These are phyloP conservation scores for Meyerozyma carpophila DNA, from an alignment of 1,139 yeast species.

Conservation along the genomic window DNA sequence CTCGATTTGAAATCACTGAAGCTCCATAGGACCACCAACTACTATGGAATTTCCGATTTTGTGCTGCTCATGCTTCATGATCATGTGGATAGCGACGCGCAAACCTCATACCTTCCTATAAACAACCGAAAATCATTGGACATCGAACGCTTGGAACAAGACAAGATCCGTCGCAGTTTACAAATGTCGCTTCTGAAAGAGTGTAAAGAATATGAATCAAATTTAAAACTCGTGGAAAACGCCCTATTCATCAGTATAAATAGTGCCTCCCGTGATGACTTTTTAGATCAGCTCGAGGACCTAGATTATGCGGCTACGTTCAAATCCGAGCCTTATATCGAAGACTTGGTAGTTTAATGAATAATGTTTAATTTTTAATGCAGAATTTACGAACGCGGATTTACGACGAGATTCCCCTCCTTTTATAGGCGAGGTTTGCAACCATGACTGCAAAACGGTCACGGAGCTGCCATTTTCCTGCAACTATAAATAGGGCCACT, in stretches of 20 bases:
- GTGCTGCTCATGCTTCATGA: conserved; percentile 12
- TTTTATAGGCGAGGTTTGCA: background rate
- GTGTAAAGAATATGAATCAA: conserved; percentile 6
- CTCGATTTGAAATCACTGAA: conserved; percentile 3
- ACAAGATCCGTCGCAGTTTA: conserved; percentile 12
- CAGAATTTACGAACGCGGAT: background rate
- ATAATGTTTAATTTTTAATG: background rate
- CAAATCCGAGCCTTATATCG: conserved; percentile 17
- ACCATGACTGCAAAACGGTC: background rate
- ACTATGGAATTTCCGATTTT: conserved; percentile 19
- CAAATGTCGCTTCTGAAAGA: conserved; percentile 16
- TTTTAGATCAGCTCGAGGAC: conserved; percentile 12
- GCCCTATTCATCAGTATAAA: conserved; percentile 19
- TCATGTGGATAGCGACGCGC: conserved; percentile 7
- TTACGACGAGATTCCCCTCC: no score
- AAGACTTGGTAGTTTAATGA: conserved; percentile 5
- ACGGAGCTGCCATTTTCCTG: background rate
- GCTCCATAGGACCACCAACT: conserved; percentile 20
- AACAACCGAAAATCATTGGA: conserved; percentile 22
- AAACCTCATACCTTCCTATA: conserved; percentile 12
- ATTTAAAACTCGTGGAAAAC: conserved; percentile 21
- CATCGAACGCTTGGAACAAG: conserved; percentile 18
- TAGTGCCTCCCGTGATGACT: conserved; percentile 1
- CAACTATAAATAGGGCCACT: background rate
- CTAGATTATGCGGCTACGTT: conserved; percentile 15